Conservation (phyloP, 108 stramenopile species). For the Fragilaria crotonensis region DNA sequence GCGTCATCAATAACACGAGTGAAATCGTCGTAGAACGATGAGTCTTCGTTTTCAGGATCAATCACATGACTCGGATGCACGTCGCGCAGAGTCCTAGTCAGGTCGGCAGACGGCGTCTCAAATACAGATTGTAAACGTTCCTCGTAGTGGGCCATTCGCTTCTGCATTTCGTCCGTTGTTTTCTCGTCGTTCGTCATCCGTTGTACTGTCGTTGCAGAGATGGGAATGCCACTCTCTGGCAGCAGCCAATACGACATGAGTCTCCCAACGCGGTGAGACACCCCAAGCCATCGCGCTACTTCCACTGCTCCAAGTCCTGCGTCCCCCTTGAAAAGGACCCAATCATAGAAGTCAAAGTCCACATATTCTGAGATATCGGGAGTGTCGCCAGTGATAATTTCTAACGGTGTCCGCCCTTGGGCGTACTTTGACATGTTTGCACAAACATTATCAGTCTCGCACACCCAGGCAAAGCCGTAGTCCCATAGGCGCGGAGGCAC, state of each 20-base stretch:
- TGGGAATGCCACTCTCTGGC: too few species aligned
- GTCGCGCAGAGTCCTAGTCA: not conserved
- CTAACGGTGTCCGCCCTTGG: too few species aligned
- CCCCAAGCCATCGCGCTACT: slow-evolving; percentile 20
- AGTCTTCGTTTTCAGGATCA: slow-evolving; percentile 2
- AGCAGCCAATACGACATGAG: slow-evolving; percentile 26
- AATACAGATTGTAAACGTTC: not conserved
- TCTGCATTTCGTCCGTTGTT: not conserved
- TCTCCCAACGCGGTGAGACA: slow-evolving; percentile 7
- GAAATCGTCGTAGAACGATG: not conserved
- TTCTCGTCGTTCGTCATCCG: slow-evolving; percentile 9
- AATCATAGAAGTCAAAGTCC: too few species aligned
- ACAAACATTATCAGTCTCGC: too few species aligned
- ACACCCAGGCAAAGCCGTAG: too few species aligned
- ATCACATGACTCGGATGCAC: slow-evolving; percentile 2
- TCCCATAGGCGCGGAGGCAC: not conserved
- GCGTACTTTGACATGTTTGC: too few species aligned
- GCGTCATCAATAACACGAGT: slow-evolving; percentile 1
- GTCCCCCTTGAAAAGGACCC: slow-evolving; percentile 20
- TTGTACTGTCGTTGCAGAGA: too few species aligned
- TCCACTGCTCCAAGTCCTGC: slow-evolving; percentile 1
- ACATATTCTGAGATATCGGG: too few species aligned
- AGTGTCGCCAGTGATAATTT: too few species aligned
- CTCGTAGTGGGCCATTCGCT: not conserved
- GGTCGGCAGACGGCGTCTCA: not conserved